Base-by-base conservation (phyloP, 768 basidiomycete species). In the Lactarius hengduanensis region DNA sequence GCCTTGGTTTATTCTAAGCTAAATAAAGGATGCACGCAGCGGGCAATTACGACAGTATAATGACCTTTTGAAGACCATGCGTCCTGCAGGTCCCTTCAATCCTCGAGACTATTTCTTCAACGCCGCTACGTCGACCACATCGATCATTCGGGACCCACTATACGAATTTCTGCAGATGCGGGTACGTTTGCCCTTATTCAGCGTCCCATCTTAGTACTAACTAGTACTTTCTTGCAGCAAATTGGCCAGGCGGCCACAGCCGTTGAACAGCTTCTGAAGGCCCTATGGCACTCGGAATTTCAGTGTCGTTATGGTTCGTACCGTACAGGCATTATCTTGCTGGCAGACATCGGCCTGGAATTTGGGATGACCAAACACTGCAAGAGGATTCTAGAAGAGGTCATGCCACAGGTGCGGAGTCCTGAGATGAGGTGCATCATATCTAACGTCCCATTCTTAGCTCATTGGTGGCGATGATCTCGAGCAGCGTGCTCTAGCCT, bases 221-320 rank as follows among this genome's bases (percentile, higher is more conserved):
- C 41, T 20, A 54, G 53, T 68, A 66, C 36, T 57, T 41, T 47
- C 5, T 40, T 20, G 34, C 64, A 94, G 92, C 80, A 84, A 73
- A 81, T 78, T 32, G 86, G 86, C 63, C 88, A 92, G 77, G 83
- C 83, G 9, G 78, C 86, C 26, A 79, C 81, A 28, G 80, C 84
- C 2, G 81, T 92, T 20, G 86, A 91, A 34, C 83, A 84, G 50
- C 78, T 94, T 30, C 77, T 95, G 32, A 85, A 82, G 64, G 84
- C 88, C 2, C 74, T 94, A 43, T 94, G 92, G 90, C 82, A 89
- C 65, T 85, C 92, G 0, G 91, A 94, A 74, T 91, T 91, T 73
- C 83, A 91, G 62, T 84, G 86, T 61, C 84, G 87, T 63, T 83
- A 86, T 71, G 80, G 81, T 18, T 74, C 86, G 28, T 91, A 94